Base-by-base conservation (phyloP, 2,329 filamentous ascomycete species). In the Penicillium glabrum region DNA sequence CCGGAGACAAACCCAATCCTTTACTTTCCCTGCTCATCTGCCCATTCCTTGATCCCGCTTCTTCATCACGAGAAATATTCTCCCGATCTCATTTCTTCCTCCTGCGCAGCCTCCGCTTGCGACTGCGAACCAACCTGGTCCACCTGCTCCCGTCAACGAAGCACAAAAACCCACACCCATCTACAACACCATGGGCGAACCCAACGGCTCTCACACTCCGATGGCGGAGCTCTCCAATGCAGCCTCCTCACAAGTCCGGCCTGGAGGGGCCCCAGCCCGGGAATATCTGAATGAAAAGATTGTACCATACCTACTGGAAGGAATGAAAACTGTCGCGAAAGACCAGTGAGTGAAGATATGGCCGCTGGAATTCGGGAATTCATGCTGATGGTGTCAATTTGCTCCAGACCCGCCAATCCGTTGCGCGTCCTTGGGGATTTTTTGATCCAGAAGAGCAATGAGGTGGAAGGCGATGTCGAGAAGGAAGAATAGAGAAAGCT, bases 231-330 rank as follows among this genome's bases (percentile, higher is more conserved):
- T 79, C 78, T 62, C 74, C 77, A n/a, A 82, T 88, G 72, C 48
- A 23, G 50, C 61, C 6, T 29, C 86, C 1, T 74, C 81, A 13
- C 83, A 88, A 67, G 82, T 86, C 14, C 80, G 83, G 1, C 74
- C 82, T 1, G 86, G 90, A 67, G 88, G 89, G 46, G 89, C 88
- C 23, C 85, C 87, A 1, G 85, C 86, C 5, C 83, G 89, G 45
- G 82, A 85, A 66, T 92, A 91, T 70, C 74, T 92, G 64, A 91
- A 91, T 68, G 80, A 82, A 48, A 89, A 86, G 65, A 83, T 92
- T 41, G 89, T 88, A 0, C 84, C 84, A 1, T 82, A 83, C 26
- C 68, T 92, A 56, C 75, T 91, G 39, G 88, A 91, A 66, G 89
- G 88, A 24, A 89, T 92, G 87, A 91, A 91, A 76, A 74, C 82